Evolutionary conservation across 257 asterid species (phyloP).

Genomic region (Pogostemon cablin): DNA sequence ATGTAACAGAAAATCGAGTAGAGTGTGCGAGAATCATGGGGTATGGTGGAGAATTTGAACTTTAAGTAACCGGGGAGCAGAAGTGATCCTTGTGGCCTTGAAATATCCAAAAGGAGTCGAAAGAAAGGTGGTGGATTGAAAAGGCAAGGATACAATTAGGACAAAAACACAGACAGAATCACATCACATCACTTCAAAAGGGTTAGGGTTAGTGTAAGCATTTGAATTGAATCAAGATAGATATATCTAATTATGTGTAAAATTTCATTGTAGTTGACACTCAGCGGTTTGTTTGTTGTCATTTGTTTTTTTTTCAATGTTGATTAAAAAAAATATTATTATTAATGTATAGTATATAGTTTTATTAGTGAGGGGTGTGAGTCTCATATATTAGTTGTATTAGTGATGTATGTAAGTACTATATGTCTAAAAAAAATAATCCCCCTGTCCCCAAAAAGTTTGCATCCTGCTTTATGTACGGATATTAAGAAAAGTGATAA

Average conservation of each 20-base stretch:
- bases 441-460: too few relatives aligned
- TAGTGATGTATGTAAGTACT: too few relatives aligned
- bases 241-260: not conserved
- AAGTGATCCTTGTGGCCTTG: conserved; percentile 25
- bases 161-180: conserved; percentile 32
- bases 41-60: conserved; percentile 36
- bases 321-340: too few relatives aligned
- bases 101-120: conserved; percentile 33
- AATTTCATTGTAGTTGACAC: not conserved
- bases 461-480: too few relatives aligned
- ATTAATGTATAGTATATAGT: too few relatives aligned
- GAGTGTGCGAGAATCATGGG: not conserved
- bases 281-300: not conserved
- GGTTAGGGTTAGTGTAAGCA: not conserved
- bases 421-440: too few relatives aligned
- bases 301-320: too few relatives aligned
- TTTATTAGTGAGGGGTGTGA: too few relatives aligned
- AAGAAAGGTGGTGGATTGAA: conserved; percentile 36
- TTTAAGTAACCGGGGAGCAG: conserved; percentile 46
- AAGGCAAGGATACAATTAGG: conserved; percentile 15
- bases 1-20: too few relatives aligned
- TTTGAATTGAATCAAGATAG: not conserved
- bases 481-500: too few relatives aligned
- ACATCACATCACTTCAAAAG: conserved; percentile 34
- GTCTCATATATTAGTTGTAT: too few relatives aligned